phyloP scores from a whole-genome alignment of 1,139 yeast genomes.

The Protomyces pachydermus region DNA sequence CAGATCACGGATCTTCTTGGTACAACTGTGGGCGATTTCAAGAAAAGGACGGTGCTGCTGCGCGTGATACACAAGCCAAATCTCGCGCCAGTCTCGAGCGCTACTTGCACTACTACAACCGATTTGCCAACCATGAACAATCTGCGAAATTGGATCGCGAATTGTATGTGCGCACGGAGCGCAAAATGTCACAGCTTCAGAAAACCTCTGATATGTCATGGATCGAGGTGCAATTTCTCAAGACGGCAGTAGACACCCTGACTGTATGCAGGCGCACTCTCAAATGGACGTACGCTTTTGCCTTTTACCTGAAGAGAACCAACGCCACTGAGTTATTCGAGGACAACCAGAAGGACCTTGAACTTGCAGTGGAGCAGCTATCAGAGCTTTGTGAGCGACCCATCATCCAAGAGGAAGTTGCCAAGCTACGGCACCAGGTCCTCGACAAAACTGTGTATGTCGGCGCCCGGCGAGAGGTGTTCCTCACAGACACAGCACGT shows the following conservation, averaged over 20 bases:
- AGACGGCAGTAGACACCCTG: constrained; percentile 63
- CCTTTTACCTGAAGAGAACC: constrained; percentile 57
- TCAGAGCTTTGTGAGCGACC: constrained; percentile 57
- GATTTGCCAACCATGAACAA: constrained; percentile 70
- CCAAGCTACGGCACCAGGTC: constrained; percentile 37
- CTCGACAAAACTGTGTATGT: constrained; percentile 43
- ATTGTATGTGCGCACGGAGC: constrained; percentile 59
- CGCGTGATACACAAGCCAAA: constrained; percentile 40
- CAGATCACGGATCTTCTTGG: constrained; percentile 57
- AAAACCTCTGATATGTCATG: constrained; percentile 64
- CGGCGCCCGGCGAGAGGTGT: constrained; percentile 38
- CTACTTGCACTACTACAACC: constrained; percentile 70
- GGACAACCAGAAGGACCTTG: constrained; percentile 65
- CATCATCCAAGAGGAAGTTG: constrained; percentile 36
- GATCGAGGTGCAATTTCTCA: constrained; percentile 81
- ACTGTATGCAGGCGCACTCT: constrained; percentile 68
- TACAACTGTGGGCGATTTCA: constrained; percentile 65
- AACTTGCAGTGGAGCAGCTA: constrained; percentile 70
- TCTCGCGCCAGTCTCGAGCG: constrained; percentile 50
- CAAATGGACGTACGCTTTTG: constrained; percentile 88
- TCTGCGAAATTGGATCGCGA: constrained; percentile 70
- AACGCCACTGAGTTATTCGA: constrained; percentile 54
- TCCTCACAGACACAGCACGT: constrained; percentile 40
- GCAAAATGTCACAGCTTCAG: constrained; percentile 61
- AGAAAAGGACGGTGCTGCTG: constrained; percentile 42